phyloP scores from a whole-genome alignment of 2,329 filamentous ascomycete species.

The Onygena corvina region DNA sequence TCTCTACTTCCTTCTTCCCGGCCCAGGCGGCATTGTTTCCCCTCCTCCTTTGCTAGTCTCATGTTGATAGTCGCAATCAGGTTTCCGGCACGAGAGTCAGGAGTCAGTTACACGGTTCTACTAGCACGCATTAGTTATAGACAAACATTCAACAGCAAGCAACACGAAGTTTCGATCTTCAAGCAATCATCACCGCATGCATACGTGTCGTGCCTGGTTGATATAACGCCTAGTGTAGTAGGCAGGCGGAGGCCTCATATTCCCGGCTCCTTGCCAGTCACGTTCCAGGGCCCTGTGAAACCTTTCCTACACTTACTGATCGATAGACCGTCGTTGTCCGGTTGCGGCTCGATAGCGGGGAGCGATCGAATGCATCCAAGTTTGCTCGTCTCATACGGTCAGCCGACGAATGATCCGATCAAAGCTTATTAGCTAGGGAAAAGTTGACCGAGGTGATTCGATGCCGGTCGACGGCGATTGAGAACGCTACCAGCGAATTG shows the following conservation, averaged over 20 bases:
- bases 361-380: neutral
- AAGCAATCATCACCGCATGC: too few relatives aligned
- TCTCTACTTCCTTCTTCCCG: neutral
- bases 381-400: neutral
- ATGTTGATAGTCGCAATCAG: neutral
- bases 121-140: neutral
- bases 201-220: too few relatives aligned
- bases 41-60: neutral
- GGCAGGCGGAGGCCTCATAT: too few relatives aligned
- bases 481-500: neutral
- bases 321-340: neutral
- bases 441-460: neutral
- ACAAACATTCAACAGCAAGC: constrained; percentile 3
- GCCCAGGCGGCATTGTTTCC: neutral
- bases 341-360: constrained; percentile 1
- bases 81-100: neutral
- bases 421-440: constrained; percentile 5
- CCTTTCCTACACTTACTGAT: neutral
- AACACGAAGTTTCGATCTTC: too few relatives aligned
- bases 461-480: too few relatives aligned
- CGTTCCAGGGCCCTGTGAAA: neutral
- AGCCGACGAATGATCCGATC: neutral
- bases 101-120: neutral
- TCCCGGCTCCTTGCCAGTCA: too few relatives aligned
- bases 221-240: too few relatives aligned